phyloP scores from a whole-genome alignment of 306 rosid genomes.

The Lupinus albus region DNA sequence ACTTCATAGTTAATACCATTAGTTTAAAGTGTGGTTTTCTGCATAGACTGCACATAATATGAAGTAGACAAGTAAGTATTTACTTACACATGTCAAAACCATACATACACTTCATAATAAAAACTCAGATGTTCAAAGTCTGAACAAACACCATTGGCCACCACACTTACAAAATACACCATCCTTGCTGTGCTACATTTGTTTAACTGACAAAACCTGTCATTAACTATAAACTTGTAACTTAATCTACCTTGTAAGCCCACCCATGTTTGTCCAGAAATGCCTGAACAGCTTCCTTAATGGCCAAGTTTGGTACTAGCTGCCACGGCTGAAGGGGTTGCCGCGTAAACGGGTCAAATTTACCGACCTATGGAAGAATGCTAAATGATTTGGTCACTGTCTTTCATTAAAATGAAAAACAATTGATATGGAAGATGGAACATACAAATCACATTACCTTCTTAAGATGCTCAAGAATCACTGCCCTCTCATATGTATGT shows the following conservation, averaged over 20 bases:
- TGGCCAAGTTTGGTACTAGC: constrained; percentile 66
- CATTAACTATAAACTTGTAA: neutral
- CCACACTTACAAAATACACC: constrained; percentile 9
- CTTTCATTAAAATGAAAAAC: constrained; percentile 12
- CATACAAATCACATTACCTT: constrained; percentile 59
- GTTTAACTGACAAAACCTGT: constrained; percentile 23
- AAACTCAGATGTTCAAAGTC: constrained; percentile 20
- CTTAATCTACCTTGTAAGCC: constrained; percentile 75
- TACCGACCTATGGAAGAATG: constrained; percentile 65
- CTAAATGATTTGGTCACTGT: constrained; percentile 1
- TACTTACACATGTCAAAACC: constrained; percentile 38
- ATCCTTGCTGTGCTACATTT: constrained; percentile 32
- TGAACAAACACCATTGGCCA: neutral
- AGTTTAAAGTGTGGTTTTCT: no score
- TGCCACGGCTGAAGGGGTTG: constrained; percentile 63
- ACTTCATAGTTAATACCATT: no score
- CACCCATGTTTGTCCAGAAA: constrained; percentile 81
- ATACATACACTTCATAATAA: constrained; percentile 38
- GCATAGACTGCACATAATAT: neutral
- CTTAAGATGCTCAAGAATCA: constrained; percentile 79
- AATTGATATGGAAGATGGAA: constrained; percentile 5
- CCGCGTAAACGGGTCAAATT: constrained; percentile 80
- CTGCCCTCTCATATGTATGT: constrained; percentile 82
- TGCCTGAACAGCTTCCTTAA: constrained; percentile 85
- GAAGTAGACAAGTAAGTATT: neutral